Base-by-base conservation (phyloP, 345 rosid genomes). In the Salix viminalis region DNA sequence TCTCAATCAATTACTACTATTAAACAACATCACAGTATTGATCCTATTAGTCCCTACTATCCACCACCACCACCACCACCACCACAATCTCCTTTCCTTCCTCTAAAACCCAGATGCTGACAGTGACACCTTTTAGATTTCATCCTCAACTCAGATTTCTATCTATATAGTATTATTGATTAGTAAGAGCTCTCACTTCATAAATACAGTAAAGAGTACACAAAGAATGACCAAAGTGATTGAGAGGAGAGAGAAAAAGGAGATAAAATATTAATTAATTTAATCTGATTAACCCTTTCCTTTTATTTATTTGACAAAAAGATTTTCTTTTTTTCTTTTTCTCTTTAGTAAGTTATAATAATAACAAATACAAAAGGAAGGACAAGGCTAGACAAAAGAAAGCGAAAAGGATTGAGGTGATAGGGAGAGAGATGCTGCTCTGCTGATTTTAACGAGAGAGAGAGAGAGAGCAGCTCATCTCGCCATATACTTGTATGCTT, bases 51-150 rank as follows among this genome's bases (percentile, higher is more conserved):
- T 36, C 37, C 37, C 37, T 36, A 36, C 37, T 36, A 36, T 36
- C 37, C 37, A 36, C 37, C 37, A 36, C 37, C 37, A 37, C 37
- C 37, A 36, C 37, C 37, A 36, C 37, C 37, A 37, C 39, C 56
- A 64, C 7, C 7, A 36, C 7, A 36, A 36, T 36, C 37, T 36
- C 37, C 37, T 36, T 36, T 36, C 37, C 37, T 36, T 36, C 37
- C 37, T 36, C 37, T 36, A 36, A 34, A 77, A 76, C 81, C 60
- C 80, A 87, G 84, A 84, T 83, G 85, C 87, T 84, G 90, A 85
- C 87, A 84, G 7, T 36, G 37, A 36, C 37, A 36, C 77, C 80
- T 73, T 73, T 68, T 69, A 82, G 86, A 85, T 81, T 85, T 85
- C 75, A 84, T 36, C 81, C 56, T 52, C 76, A 71, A 42, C 74